phyloP scores from a whole-genome alignment of 768 basidiomycete genomes.

The Lactarius vividus region DNA sequence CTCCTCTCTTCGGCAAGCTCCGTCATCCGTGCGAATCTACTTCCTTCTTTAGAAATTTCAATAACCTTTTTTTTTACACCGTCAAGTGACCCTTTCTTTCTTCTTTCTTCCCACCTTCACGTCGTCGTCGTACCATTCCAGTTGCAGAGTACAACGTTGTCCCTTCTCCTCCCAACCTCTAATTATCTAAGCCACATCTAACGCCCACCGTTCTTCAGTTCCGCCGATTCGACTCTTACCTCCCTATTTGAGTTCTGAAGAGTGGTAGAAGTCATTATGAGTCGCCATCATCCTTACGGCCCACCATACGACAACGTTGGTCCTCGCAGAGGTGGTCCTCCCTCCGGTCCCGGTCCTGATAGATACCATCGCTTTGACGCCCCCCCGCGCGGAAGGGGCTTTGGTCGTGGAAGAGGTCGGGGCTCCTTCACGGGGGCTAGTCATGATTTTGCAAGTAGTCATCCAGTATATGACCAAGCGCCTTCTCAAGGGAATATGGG shows the following conservation, averaged over 20 bases:
- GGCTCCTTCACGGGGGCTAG: conserved; percentile 49
- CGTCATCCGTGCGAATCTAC: background rate
- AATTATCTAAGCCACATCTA: conserved; percentile 17
- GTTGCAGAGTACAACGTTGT: conserved; percentile 27
- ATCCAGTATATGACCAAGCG: conserved; percentile 62
- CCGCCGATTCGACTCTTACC: conserved; percentile 23
- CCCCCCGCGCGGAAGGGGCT: conserved; percentile 56
- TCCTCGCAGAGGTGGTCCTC: conserved; percentile 28
- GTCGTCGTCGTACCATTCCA: conserved; percentile 19
- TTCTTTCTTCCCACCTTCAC: conserved; percentile 16
- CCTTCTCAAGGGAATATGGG: conserved; percentile 59
- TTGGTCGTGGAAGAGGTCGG: conserved; percentile 72
- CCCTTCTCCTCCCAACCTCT: conserved; percentile 7
- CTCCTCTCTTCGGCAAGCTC: conserved; percentile 3
- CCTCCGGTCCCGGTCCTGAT: conserved; percentile 30
- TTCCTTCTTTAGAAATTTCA: background rate
- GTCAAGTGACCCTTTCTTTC: conserved; percentile 9
- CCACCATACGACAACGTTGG: conserved; percentile 31
- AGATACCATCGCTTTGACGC: conserved; percentile 42
- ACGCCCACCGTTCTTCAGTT: conserved; percentile 18
- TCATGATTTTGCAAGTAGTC: conserved; percentile 48
- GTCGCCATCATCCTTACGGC: conserved; percentile 88
- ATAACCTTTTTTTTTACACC: conserved; percentile 3
- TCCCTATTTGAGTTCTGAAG: conserved; percentile 31
- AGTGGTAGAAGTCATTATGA: conserved; percentile 47